Base-by-base conservation (phyloP, 2,329 filamentous ascomycete genomes). In the Trichoderma oligosporum region DNA sequence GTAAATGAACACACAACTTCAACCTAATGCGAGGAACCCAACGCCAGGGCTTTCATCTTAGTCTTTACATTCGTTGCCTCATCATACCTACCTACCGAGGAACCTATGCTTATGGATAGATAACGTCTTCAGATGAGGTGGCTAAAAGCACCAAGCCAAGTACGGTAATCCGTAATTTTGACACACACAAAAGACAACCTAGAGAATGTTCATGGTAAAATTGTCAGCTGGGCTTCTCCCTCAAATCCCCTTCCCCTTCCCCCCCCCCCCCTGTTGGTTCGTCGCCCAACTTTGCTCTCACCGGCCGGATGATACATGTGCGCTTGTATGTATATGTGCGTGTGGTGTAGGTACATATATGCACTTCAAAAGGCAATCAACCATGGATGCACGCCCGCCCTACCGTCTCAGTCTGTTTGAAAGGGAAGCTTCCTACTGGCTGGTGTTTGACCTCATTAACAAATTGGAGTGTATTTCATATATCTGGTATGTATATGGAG, bases 331-430 rank as follows among this genome's bases (percentile, higher is more conserved):
- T 39, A 25, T 39, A 47, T 46, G 42, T 33, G 25, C 24, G 33
- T 27, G 36, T 47, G n/a, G n/a, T n/a, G n/a, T n/a, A n/a, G n/a
- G 44, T 57, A 41, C 55, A 46, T 47, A 51, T 47, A 33, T 44
- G 35, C 42, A 46, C 29, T n/a, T 22, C 44, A 48, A 47, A 39
- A 16, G 35, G n/a, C 22, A 8, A 45, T 45, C 25, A 20, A 36
- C 36, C 33, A 41, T 24, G 16, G 18, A 33, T 45, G 44, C 29
- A 49, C 36, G 54, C 27, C 56, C 56, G 55, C 55, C 46, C 47
- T 57, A 36, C 39, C 54, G 38, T 47, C 20, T 49, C 39, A 38
- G 38, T 38, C 14, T 12, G 25, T 38, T 25, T 12, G 31, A 36
- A 44, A 35, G 24, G 41, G 27, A 47, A 48, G 20, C 48, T 39